Evolutionary conservation across 176 grass and related monocot genomes (phyloP), one percentile per base, ranked within the genome.

Genomic region (Chrysopogon serrulatus): DNA sequence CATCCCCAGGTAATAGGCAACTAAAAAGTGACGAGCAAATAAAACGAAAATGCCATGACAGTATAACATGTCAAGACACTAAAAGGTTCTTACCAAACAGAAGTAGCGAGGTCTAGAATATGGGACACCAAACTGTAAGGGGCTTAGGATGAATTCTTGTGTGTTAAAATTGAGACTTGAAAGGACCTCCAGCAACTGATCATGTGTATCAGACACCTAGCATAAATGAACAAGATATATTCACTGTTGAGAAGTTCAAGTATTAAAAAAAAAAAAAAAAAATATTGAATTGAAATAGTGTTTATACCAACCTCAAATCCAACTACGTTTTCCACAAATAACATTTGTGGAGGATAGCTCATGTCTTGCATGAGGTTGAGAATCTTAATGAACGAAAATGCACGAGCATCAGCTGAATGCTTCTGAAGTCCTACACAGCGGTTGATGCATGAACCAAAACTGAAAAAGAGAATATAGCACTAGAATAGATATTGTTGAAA

Each of bases 91-190:
- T 90, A 98, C 96, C 93, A 98, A 65, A 86, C 96, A 98, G 72
- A 95, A 98, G 83, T 98, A 98, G 11, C 96, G 84, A n/a, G 96
- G 93, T 84, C 96, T 93, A 81, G 96, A 98, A 95, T 98, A 98
- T 78, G 96, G 96, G 41, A 98, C 86, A 39, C 82, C 91, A 90
- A 98, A 98, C 68, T 95, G 93, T 75, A 98, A 85, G 19, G 95
- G 95, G 39, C 92, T 98, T 75, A 98, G 84, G 42, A 98, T 95
- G 48, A 91, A 98, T 92, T 98, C 96, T 90, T 95, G 92, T 44
- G 64, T 88, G 10, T 90, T 79, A 87, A 98, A 98, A 75, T 71
- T 90, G 48, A 95, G 89, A 82, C 53, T 83, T 57, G 75, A 71
- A 91, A 98, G 89, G 88, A 95, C 96, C 68, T 88, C 87, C 56